Evolutionary conservation across 805 yeast species (phyloP), one percentile per base, ranked within the genome.

Genomic region (Yamadazyma olivae): DNA sequence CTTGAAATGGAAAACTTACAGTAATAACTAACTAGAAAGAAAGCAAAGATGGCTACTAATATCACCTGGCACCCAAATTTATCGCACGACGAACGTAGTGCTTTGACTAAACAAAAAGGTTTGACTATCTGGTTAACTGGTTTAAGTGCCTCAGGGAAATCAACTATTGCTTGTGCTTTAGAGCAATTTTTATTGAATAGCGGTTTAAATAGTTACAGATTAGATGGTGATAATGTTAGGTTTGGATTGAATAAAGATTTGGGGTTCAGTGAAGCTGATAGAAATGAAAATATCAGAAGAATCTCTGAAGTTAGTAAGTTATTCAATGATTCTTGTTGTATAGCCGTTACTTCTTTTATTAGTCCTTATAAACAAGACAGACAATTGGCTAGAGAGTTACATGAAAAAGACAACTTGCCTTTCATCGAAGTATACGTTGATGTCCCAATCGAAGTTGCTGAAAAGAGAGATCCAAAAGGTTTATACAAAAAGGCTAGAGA

Each of bases 401-500:
- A 90, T 59, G 78, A 75, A 44, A 78, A 79, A 41, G 77, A 81
- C 46, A 74, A 74, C 27, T 67, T 91, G 44, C 91, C 95, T 36
- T 90, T 90, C 53, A 76, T 90, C 37, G 98, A 90, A 68, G 95
- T 91, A 6, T 89, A 67, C 49, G 91, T 90, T 24, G 96, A 90
- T 59, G 97, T 89, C 30, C 97, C 98, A 23, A 72, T 91, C 34
- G 89, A 83, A 53, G 88, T 91, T 44, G 98, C 97, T 33, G 98
- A 91, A 71, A 76, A 87, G 62, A 86, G 98, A 68, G 98, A 91
- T 62, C 98, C 98, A 45, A 91, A 91, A 70, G 98, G 98, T 9
- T 70, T 91, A 48, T 91, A 91, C 71, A 89, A 89, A 66, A 91
- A 91, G 74, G 98, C 98, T 13, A 80, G 97, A 61, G 93, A 89